A percentile compares a stretch with the other conserved stretches of the same genome.
These are phyloP conservation scores for Neonectria hederae DNA, from an alignment of 2,329 filamentous ascomycete species.

Conservation along the genomic window DNA sequence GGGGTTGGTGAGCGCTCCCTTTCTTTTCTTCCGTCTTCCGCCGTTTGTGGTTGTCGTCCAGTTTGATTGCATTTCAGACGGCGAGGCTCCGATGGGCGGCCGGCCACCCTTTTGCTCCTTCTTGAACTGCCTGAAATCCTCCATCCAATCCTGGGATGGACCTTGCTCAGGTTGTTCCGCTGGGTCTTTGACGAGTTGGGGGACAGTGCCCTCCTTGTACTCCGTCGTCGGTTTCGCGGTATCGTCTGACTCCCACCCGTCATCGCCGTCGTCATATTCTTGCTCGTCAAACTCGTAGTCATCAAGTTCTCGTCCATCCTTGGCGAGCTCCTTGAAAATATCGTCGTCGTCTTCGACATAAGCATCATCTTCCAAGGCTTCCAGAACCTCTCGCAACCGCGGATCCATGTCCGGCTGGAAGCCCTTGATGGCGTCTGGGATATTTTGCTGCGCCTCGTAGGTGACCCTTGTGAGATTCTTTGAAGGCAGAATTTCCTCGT, in stretches of 20 bases:
- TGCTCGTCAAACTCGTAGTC: conserved; percentile 80
- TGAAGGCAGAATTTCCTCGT: conserved; percentile 79
- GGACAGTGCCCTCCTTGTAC: conserved; percentile 59
- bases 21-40: conserved; percentile 90
- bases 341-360: conserved; percentile 92
- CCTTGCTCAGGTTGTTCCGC: conserved; percentile 66
- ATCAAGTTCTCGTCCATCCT: conserved; percentile 78
- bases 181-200: conserved; percentile 58
- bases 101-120: conserved; percentile 71
- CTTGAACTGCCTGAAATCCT: conserved; percentile 95
- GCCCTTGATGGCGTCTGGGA: conserved; percentile 90
- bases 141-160: conserved; percentile 84
- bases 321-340: conserved; percentile 78
- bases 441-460: conserved; percentile 92
- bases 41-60: conserved; percentile 82
- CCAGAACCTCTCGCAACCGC: conserved; percentile 85
- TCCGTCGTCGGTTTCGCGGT: conserved; percentile 80
- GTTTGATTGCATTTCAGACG: conserved; percentile 74
- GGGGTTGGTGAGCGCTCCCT: conserved; percentile 88
- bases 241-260: conserved; percentile 94
- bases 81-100: conserved; percentile 53
- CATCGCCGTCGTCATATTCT: conserved; percentile 70
- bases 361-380: conserved; percentile 93
- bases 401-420: conserved; percentile 99
- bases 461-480: conserved; percentile 80